Evolutionary conservation across 2,329 filamentous ascomycete species (phyloP).

Genomic region (Metarhizium robertsii): DNA sequence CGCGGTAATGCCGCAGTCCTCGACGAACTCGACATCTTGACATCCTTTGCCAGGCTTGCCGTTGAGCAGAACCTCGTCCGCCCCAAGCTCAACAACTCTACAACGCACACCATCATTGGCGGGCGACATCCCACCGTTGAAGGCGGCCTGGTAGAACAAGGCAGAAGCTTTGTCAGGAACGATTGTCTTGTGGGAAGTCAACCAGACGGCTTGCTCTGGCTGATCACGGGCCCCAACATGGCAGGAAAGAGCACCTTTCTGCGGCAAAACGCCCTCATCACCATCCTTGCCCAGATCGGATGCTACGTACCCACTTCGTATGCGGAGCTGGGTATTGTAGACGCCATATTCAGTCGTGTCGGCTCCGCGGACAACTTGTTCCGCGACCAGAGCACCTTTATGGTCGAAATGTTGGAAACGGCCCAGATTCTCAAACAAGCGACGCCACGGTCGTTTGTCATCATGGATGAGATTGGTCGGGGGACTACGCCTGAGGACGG

Average conservation of each 20-base stretch:
- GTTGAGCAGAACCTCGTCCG: constrained; percentile 63
- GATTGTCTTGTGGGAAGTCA: constrained; percentile 71
- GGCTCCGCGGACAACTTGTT: constrained; percentile 95
- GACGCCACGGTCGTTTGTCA: constrained; percentile 77
- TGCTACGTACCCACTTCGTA: constrained; percentile 86
- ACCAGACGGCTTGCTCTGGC: constrained; percentile 54
- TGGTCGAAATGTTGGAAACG: constrained; percentile 99
- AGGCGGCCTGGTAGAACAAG: constrained; percentile 66
- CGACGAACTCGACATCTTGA: constrained; percentile 85
- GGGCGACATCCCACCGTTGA: constrained; percentile 92
- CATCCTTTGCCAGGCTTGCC: constrained; percentile 75
- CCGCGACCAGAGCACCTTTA: constrained; percentile 91
- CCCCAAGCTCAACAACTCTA: constrained; percentile 58
- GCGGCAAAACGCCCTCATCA: constrained; percentile 89
- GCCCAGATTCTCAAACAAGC: constrained; percentile 81
- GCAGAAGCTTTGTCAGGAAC: constrained; percentile 74
- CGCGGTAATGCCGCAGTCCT: constrained; percentile 84
- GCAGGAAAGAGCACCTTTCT: constrained; percentile 94
- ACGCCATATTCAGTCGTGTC: constrained; percentile 88
- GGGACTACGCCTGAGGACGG: constrained; percentile 93
- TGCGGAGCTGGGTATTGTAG: constrained; percentile 83
- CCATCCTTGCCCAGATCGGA: constrained; percentile 84
- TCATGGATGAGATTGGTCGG: constrained; percentile 96
- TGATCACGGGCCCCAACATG: constrained; percentile 90
- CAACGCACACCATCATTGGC: constrained; percentile 66